phyloP scores from a whole-genome alignment of 2,329 filamentous ascomycete genomes.

The Exophiala dermatitidis region DNA sequence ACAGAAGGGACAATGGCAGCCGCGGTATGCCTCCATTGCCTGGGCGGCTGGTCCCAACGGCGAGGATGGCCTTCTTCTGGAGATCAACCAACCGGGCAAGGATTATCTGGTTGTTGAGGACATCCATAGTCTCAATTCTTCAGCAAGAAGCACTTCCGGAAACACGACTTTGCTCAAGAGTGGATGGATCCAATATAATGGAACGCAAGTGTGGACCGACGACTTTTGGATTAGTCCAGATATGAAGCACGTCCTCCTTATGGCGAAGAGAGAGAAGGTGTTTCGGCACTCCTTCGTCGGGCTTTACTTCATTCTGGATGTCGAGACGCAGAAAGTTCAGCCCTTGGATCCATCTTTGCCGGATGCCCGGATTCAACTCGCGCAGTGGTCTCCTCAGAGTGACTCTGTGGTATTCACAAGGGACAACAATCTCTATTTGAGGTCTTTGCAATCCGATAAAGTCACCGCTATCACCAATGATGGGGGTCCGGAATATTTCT shows the following conservation, averaged over 20 bases:
- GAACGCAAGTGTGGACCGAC: slow-evolving; percentile 49
- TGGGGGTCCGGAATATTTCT: slow-evolving; percentile 82
- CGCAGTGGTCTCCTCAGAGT: slow-evolving; percentile 80
- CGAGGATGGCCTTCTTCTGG: slow-evolving; percentile 73
- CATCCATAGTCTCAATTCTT: slow-evolving; percentile 53
- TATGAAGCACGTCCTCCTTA: slow-evolving; percentile 77
- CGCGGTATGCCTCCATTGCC: slow-evolving; percentile 37
- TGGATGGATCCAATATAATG: slow-evolving; percentile 54
- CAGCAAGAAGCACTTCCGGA: slow-evolving; percentile 36
- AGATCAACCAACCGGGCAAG: slow-evolving; percentile 55
- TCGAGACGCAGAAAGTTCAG: slow-evolving; percentile 67
- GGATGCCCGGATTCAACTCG: slow-evolving; percentile 66
- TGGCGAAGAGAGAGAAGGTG: slow-evolving; percentile 63
- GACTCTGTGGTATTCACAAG: slow-evolving; percentile 83
- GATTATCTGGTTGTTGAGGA: slow-evolving; percentile 83
- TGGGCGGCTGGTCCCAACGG: slow-evolving; percentile 44
- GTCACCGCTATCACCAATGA: slow-evolving; percentile 74
- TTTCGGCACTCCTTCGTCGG: slow-evolving; percentile 88
- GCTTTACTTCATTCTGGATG: slow-evolving; percentile 86
- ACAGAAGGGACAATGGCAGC: slow-evolving; percentile 34
- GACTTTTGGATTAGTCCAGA: slow-evolving; percentile 71
- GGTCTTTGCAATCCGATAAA: slow-evolving; percentile 54
- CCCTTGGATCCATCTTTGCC: slow-evolving; percentile 66
- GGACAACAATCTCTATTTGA: slow-evolving; percentile 82
- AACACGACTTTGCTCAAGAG: slow-evolving; percentile 70